Evolutionary conservation across 2,329 filamentous ascomycete genomes (phyloP).

Genomic region (Scytalidium sp.): DNA sequence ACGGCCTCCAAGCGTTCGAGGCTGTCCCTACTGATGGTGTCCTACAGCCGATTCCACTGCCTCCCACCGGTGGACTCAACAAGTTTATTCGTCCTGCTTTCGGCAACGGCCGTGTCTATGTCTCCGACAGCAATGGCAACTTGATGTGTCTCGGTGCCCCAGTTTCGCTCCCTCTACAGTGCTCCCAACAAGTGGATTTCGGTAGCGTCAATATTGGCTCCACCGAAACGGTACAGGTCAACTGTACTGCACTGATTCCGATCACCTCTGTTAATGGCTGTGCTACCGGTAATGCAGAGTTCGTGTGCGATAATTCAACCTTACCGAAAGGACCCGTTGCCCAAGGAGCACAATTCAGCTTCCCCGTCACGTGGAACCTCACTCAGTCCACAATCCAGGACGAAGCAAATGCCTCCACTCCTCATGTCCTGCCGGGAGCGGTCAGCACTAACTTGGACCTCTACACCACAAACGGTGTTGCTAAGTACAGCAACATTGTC

Average conservation of each 20-base stretch:
- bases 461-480: constrained; percentile 33
- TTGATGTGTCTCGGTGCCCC: constrained; percentile 35
- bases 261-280: constrained; percentile 34
- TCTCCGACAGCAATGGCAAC: constrained; percentile 29
- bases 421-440: constrained; percentile 31
- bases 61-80: constrained; percentile 33
- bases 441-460: constrained; percentile 34
- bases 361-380: constrained; percentile 38
- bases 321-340: constrained; percentile 33
- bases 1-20: constrained; percentile 36
- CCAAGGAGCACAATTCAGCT: constrained; percentile 34
- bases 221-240: constrained; percentile 27
- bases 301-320: constrained; percentile 33
- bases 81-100: constrained; percentile 38
- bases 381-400: constrained; percentile 21
- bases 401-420: constrained; percentile 21
- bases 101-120: constrained; percentile 38
- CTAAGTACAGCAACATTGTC: constrained; percentile 33
- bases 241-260: constrained; percentile 35
- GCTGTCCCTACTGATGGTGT: constrained; percentile 36
- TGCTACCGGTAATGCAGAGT: constrained; percentile 32
- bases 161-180: constrained; percentile 38
- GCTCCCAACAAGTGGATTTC: constrained; percentile 37
- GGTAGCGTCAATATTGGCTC: constrained; percentile 33
- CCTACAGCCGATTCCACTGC: constrained; percentile 31